These are phyloP conservation scores for Paraphaeosphaeria minitans DNA, from an alignment of 2,329 filamentous ascomycete species.

Conservation along the genomic window DNA sequence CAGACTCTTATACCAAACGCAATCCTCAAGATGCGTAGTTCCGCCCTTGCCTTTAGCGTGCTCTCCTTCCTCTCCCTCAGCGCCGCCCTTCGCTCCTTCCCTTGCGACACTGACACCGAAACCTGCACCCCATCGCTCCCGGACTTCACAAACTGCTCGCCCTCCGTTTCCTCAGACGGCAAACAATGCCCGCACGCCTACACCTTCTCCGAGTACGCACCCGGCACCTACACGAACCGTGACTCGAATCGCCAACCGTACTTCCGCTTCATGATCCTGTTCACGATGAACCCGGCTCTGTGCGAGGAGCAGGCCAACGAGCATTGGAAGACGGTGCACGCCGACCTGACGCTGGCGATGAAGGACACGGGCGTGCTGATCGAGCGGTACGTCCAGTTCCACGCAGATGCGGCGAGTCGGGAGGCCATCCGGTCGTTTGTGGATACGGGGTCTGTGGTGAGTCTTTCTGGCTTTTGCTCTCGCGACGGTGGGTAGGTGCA, in stretches of 20 bases:
- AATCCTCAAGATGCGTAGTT: background rate
- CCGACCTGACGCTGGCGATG: slow-evolving; percentile 15
- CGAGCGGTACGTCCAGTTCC: slow-evolving; percentile 22
- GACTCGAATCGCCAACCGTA: slow-evolving; percentile 9
- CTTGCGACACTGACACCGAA: background rate
- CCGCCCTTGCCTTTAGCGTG: too few species aligned
- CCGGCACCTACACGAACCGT: slow-evolving; percentile 1
- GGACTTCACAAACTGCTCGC: background rate
- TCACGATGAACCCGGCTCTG: slow-evolving; percentile 1
- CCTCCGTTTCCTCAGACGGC: background rate
- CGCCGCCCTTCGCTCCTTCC: background rate
- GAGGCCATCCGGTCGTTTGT: slow-evolving; percentile 11
- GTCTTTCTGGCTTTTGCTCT: too few species aligned
- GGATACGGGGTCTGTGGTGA: background rate
- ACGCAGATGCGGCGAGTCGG: slow-evolving; percentile 13
- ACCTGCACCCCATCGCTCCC: background rate
- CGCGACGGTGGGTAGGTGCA: too few species aligned
- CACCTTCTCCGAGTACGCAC: background rate
- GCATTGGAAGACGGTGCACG: slow-evolving; percentile 21
- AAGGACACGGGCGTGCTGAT: slow-evolving; percentile 11
- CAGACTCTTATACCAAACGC: background rate
- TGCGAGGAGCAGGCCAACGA: slow-evolving; percentile 10
- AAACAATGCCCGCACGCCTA: slow-evolving; percentile 2
- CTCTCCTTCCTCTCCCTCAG: background rate
- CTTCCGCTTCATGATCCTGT: slow-evolving; percentile 7